Conservation (phyloP, 768 basidiomycete species). For the Lentinula sp. region DNA sequence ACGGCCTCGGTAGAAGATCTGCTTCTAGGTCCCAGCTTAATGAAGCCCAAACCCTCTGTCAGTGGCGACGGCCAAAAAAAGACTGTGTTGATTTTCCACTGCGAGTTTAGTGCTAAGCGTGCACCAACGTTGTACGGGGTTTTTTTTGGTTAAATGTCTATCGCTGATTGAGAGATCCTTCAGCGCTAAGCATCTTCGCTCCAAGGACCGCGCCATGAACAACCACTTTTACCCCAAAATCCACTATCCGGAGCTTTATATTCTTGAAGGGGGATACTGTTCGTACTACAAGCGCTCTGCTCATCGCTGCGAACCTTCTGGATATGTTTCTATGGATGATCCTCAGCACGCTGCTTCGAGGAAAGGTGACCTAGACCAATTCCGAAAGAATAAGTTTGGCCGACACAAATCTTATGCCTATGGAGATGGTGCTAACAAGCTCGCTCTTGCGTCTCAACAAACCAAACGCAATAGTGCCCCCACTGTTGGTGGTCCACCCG, state of each 20-base stretch:
- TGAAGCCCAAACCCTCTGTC: constrained; percentile 58
- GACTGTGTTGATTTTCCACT: constrained; percentile 92
- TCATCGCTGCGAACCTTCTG: constrained; percentile 69
- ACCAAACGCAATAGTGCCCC: constrained; percentile 68
- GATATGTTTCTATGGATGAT: constrained; percentile 94
- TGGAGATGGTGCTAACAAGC: constrained; percentile 60
- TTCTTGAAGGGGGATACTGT: constrained; percentile 95
- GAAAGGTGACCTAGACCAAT: constrained; percentile 83
- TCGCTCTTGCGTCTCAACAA: constrained; percentile 28
- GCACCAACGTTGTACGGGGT: constrained; percentile 83
- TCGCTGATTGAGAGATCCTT: background rate
- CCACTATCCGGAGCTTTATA: constrained; percentile 94
- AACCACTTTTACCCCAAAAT: constrained; percentile 87
- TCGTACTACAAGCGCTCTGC: constrained; percentile 72
- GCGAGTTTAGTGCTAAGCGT: constrained; percentile 93
- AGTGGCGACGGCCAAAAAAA: constrained; percentile 74
- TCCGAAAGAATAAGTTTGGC: constrained; percentile 83
- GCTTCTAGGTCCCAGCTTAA: constrained; percentile 52
- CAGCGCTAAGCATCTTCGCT: constrained; percentile 91
- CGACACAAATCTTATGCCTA: constrained; percentile 91
- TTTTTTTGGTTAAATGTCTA: background rate
- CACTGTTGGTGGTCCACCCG: constrained; percentile 33
- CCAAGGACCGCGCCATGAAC: constrained; percentile 85
- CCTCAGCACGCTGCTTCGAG: constrained; percentile 77
- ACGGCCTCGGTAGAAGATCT: constrained; percentile 74